Evolutionary conservation across 345 rosid species (phyloP), one percentile per base, ranked within the genome.

Genomic region (Murraya koenigii): DNA sequence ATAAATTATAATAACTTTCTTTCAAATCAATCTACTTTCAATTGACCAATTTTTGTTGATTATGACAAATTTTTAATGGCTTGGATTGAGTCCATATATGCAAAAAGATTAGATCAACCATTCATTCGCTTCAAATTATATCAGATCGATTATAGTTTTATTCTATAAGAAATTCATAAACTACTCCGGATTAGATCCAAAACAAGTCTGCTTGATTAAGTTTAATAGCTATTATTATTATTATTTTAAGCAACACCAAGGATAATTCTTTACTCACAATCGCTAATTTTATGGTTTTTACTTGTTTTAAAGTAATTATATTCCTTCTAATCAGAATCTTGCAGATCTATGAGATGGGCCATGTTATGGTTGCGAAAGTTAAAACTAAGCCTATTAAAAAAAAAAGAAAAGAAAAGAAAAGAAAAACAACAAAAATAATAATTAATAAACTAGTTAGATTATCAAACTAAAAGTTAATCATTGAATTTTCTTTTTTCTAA

Each of bases 401-500:
- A 11, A 22, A 25, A n/a, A 38, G 69, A 25, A 22, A 28, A 63
- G 6, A 61, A 25, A 9, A 61, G n/a, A n/a, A n/a, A n/a, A n/a
- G n/a, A n/a, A n/a, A n/a, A n/a, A n/a, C n/a, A n/a, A n/a, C n/a
- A n/a, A 8, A 28, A 62, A 8, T 11, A 56, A 6, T 68, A n/a
- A 68, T 68, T 59, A 49, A n/a, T 2, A 35, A 23, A 17, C 14
- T 19, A 69, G 11, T 67, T 30, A 8, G 68, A 69, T 66, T 25
- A 66, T 9, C 68, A 41, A 52, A 72, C 32, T 4, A 74, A 52
- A 61, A 62, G 8, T 66, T 66, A 36, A 77, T 71, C 68, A 52
- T 83, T 75, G 56, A 39, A 47, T 28, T 67, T 61, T 49, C 5
- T n/a, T 65, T 59, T 74, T 25, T 39, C 22, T 30, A 74, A 75